phyloP scores from a whole-genome alignment of 176 grass and related monocot genomes.

The Echinochloa phyllopogon region DNA sequence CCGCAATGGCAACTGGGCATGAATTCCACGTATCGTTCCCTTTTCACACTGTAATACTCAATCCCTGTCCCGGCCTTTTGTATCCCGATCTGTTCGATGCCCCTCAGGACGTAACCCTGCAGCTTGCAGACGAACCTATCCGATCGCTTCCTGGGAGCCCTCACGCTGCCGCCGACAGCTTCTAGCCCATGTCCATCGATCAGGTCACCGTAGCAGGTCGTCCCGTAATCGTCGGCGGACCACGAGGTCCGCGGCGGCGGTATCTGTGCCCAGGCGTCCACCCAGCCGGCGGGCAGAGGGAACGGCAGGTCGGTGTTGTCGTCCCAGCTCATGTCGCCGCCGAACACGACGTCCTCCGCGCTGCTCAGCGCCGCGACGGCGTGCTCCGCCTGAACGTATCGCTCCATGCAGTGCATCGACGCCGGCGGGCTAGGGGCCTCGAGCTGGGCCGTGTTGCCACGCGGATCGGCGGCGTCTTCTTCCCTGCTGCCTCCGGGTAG shows the following conservation, averaged over 20 bases:
- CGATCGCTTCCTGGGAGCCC: not conserved
- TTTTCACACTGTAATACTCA: too few species aligned
- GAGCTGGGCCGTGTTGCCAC: constrained; percentile 9
- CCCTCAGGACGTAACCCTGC: not conserved
- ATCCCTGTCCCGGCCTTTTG: too few species aligned
- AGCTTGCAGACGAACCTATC: constrained; percentile 9
- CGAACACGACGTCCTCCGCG: constrained; percentile 6
- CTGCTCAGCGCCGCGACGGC: not conserved
- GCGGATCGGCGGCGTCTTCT: not conserved
- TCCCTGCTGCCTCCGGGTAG: too few species aligned
- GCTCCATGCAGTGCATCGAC: not conserved
- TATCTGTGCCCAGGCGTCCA: not conserved
- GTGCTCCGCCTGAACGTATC: constrained; percentile 10
- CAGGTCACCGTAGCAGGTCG: not conserved
- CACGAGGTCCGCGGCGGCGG: too few species aligned
- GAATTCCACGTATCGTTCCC: too few species aligned
- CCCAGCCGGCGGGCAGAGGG: not conserved
- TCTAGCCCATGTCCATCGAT: too few species aligned
- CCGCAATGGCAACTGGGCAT: too few species aligned
- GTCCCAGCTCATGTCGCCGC: constrained; percentile 39
- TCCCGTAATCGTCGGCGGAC: not conserved
- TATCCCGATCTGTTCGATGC: not conserved
- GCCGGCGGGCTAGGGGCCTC: not conserved
- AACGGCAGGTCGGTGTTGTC: constrained; percentile 3
- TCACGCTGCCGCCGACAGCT: too few species aligned